phyloP scores from a whole-genome alignment of 139 green algal species.

The Ostreobium quekettii region DNA sequence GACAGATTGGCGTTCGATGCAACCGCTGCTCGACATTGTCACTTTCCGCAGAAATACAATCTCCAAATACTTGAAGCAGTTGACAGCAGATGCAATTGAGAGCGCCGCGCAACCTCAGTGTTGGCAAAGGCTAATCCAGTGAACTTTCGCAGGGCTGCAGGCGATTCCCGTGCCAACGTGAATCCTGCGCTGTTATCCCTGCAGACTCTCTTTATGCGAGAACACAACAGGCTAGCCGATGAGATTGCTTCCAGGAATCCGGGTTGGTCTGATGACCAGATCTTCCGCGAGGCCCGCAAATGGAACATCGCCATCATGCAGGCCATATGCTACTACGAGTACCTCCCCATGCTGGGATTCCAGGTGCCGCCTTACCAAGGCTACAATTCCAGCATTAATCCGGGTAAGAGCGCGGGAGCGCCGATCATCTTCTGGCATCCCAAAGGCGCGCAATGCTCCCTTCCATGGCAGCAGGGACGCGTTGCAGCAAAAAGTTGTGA shows the following conservation, averaged over 20 bases:
- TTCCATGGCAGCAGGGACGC: too few species aligned
- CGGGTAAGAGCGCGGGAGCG: conserved; percentile 13
- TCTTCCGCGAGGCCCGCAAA: conserved; percentile 33
- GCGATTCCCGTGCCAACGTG: conserved; percentile 25
- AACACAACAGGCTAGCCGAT: conserved; percentile 32
- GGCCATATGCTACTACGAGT: conserved; percentile 30
- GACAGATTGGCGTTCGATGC: too few species aligned
- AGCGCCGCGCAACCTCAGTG: too few species aligned
- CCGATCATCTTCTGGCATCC: too few species aligned
- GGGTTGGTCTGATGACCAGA: conserved; percentile 20
- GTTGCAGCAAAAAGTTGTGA: too few species aligned
- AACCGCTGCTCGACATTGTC: too few species aligned
- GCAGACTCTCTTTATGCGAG: conserved; percentile 26
- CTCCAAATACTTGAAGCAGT: too few species aligned
- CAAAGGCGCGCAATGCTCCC: too few species aligned
- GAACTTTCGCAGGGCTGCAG: conserved; percentile 26
- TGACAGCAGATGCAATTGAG: too few species aligned
- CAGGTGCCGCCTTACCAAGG: conserved; percentile 22
- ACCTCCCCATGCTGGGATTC: conserved; percentile 27
- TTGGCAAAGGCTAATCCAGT: too few species aligned
- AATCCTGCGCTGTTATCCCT: conserved; percentile 27
- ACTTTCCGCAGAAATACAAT: too few species aligned
- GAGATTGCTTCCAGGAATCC: conserved; percentile 12
- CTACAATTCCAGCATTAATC: conserved; percentile 28
- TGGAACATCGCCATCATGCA: conserved; percentile 24